Base-by-base conservation (phyloP, 371 early-diverging fungal species). In the Mortierella sp. region DNA sequence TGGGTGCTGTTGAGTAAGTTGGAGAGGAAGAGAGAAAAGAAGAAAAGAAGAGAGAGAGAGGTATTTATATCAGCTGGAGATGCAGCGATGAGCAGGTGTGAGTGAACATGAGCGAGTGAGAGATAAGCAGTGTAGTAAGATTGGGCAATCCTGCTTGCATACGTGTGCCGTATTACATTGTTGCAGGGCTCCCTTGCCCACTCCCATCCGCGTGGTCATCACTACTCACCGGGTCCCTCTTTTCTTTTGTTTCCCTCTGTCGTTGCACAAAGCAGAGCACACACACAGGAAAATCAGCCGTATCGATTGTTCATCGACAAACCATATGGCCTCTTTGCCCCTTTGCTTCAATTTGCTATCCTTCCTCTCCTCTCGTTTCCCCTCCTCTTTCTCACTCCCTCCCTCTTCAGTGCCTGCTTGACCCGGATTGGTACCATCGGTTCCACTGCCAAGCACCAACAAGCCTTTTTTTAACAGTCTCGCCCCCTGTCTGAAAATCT, bases 171-270 rank as follows among this genome's bases (percentile, higher is more conserved):
- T n/a, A n/a, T 34, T 5, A 19, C 34, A 1, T 5, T 11, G 61
- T 11, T 64, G 14, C 59, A 64, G 64, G 64, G 64, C 64, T 64
- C 64, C 64, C 31, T 31, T 6, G 11, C 43, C 6, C 43, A 31
- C 26, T 55, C 57, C 9, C 26, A 64, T 37, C 64, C 64, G 64
- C 64, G 64, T 64, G 64, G 64, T 64, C 64, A 64, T 64, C 64
- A 0, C 61, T 28, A 59, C 64, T 37, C 61, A 61, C 28, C 59
- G 28, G n/a, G n/a, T n/a, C 54, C 28, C 0, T 59, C 34, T 9
- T 19, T n/a, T 0, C 13, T 26, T 61, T 61, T 3, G 31, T 34
- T 11, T 9, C 34, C 8, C 5, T 6, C 14, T 13, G 0, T 34
- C 6, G 61, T 61, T 34, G 61, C 28, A 61, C 61, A 34, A 34